These are phyloP conservation scores for Vicia villosa DNA, from an alignment of 306 rosid genomes.

Conservation along the genomic window DNA sequence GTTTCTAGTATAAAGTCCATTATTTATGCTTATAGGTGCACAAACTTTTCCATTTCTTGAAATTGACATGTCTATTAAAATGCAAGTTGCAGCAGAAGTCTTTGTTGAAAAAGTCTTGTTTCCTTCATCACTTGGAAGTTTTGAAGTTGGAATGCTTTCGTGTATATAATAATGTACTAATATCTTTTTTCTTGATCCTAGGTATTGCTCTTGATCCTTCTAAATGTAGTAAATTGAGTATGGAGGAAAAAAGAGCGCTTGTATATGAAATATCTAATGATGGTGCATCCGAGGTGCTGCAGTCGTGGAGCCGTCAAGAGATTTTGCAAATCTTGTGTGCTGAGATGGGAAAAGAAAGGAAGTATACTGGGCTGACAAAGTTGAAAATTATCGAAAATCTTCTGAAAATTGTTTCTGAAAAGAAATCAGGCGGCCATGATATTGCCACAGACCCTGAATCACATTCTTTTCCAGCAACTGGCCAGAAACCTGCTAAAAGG, in stretches of 20 bases:
- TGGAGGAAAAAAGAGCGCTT: conserved; percentile 86
- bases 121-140: conserved; percentile 20
- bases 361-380: conserved; percentile 95
- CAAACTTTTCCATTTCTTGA: conserved; percentile 22
- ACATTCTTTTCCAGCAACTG: conserved; percentile 58
- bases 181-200: conserved; percentile 40
- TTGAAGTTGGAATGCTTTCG: conserved; percentile 12
- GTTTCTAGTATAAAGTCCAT: conserved; percentile 20
- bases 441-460: conserved; percentile 51
- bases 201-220: conserved; percentile 62
- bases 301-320: conserved; percentile 97
- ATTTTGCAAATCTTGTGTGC: conserved; percentile 89
- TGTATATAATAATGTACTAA: conserved; percentile 28
- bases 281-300: conserved; percentile 81
- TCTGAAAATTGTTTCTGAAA: conserved; percentile 86
- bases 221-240: conserved; percentile 65
- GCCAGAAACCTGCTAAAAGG: conserved; percentile 76
- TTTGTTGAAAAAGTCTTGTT: conserved; percentile 28
- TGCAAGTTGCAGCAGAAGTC: conserved; percentile 22
- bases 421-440: conserved; percentile 60
- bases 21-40: conserved; percentile 19
- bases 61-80: conserved; percentile 33
- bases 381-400: conserved; percentile 91
- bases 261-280: conserved; percentile 82
- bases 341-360: conserved; percentile 99